Conservation (phyloP, 495 filamentous ascomycete species). For the Neurospora pannonica region DNA sequence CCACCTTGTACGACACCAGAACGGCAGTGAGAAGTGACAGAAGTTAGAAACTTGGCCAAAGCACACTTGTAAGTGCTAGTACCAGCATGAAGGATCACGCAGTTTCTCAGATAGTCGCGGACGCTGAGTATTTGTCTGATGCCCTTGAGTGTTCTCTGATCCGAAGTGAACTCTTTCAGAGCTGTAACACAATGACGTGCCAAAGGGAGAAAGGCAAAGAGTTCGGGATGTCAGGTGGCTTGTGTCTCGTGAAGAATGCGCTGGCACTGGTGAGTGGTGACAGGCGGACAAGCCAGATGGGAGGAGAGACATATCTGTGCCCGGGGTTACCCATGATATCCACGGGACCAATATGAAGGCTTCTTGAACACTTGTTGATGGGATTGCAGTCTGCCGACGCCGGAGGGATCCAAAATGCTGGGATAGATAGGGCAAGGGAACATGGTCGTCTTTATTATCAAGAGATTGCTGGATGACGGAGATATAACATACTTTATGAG, state of each 20-base stretch:
- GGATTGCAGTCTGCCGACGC: not conserved
- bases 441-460: not conserved
- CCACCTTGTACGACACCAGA: not conserved
- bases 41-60: not conserved
- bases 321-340: not conserved
- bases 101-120: not conserved
- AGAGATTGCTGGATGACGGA: not conserved
- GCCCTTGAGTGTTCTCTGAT: not conserved
- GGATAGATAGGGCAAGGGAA: not conserved
- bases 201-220: not conserved
- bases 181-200: not conserved
- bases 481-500: not conserved
- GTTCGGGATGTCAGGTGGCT: not conserved
- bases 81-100: not conserved
- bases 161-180: not conserved
- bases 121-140: not conserved
- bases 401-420: not conserved
- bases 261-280: not conserved
- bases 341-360: not conserved
- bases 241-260: not conserved
- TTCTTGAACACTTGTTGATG: not conserved
- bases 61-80: not conserved
- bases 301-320: not conserved
- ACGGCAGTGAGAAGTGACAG: not conserved
- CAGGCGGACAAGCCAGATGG: not conserved